Percentiles rank a stretch among this genome's conserved stretches.
These are phyloP conservation scores for Colletotrichum acutatum DNA, from an alignment of 2,329 filamentous ascomycete genomes.

Conservation along the genomic window DNA sequence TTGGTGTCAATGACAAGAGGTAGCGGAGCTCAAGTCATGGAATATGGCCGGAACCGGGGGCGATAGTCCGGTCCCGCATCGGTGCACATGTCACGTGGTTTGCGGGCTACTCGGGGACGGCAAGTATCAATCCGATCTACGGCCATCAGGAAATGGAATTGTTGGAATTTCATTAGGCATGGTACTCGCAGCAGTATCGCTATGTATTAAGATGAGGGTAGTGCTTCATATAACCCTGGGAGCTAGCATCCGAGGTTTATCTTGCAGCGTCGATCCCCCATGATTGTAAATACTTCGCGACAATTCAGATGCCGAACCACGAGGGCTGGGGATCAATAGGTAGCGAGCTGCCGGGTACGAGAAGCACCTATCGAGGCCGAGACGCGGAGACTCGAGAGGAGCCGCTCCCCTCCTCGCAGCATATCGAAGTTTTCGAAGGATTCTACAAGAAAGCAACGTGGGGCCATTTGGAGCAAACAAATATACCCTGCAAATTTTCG, in stretches of 20 bases:
- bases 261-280: not conserved
- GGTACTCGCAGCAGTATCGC: not conserved
- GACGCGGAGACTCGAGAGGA: not conserved
- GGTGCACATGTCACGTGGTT: constrained; percentile 16
- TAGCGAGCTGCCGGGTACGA: not conserved
- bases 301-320: not conserved
- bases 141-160: not conserved
- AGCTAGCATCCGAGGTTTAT: not conserved
- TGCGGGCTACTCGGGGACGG: not conserved
- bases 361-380: not conserved
- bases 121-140: not conserved
- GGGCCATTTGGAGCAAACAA: constrained; percentile 10
- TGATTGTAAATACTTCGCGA: not conserved
- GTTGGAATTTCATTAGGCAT: not conserved
- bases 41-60: constrained; percentile 13
- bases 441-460: constrained; percentile 15
- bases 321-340: not conserved
- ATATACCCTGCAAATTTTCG: constrained; percentile 29
- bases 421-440: constrained; percentile 17
- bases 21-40: not conserved
- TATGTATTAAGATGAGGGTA: not conserved
- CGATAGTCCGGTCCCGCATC: not conserved
- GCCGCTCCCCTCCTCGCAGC: not conserved
- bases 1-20: not conserved
- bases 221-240: not conserved